These are phyloP conservation scores for Wickerhamomyces sp. DNA, from an alignment of 1,139 yeast species.

Conservation along the genomic window DNA sequence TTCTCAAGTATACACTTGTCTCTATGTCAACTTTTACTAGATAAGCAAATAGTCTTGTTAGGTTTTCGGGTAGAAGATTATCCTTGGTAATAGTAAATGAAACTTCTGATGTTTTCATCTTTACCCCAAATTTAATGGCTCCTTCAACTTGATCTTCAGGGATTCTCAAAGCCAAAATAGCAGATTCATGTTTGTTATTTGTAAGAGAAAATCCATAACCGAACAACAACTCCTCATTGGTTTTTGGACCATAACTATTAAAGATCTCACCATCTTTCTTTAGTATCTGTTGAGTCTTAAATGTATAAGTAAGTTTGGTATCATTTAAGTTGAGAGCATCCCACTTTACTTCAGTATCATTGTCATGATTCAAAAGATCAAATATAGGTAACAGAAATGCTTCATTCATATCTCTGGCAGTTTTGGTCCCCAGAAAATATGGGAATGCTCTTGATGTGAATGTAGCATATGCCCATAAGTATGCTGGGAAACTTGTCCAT, in stretches of 20 bases:
- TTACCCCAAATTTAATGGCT: constrained; percentile 36
- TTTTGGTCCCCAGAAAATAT: constrained; percentile 36
- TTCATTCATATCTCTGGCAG: constrained; percentile 35
- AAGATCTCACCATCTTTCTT: constrained; percentile 45
- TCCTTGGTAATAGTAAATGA: constrained; percentile 30
- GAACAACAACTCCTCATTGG: constrained; percentile 62
- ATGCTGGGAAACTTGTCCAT: constrained; percentile 63
- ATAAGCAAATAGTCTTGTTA: constrained; percentile 48
- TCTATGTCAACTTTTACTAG: constrained; percentile 45
- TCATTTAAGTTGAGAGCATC: constrained; percentile 23
- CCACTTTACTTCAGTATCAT: constrained; percentile 67
- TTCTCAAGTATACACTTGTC: constrained; percentile 38
- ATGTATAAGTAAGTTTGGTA: constrained; percentile 24
- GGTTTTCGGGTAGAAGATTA: constrained; percentile 38
- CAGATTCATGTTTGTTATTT: constrained; percentile 57
- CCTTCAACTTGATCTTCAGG: constrained; percentile 30
- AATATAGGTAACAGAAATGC: constrained; percentile 75
- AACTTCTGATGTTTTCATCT: constrained; percentile 36
- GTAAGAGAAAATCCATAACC: constrained; percentile 67
- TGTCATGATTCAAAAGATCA: constrained; percentile 72
- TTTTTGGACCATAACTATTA: constrained; percentile 84
- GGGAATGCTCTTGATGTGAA: constrained; percentile 81
- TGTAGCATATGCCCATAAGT: constrained; percentile 70
- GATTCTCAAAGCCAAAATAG: constrained; percentile 50
- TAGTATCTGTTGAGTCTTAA: constrained; percentile 26